Conservation (phyloP, 2,329 filamentous ascomycete species). For the Botryotinia globosa region DNA sequence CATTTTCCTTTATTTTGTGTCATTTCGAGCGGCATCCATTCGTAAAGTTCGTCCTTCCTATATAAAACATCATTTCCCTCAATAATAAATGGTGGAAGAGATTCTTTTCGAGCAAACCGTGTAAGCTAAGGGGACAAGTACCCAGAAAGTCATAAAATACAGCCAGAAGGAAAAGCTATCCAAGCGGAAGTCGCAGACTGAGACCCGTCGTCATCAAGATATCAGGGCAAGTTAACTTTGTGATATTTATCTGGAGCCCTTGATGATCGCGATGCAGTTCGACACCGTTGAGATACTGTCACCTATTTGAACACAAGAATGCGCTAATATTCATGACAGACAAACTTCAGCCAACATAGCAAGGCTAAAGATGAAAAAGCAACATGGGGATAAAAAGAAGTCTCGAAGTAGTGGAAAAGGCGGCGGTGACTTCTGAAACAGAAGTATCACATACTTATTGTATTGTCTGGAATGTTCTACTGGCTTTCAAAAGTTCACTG, state of each 20-base stretch:
- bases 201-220: not conserved
- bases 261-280: not conserved
- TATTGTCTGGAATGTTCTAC: not conserved
- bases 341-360: constrained; percentile 35
- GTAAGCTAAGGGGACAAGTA: not conserved
- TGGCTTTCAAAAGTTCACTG: not conserved
- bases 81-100: not conserved
- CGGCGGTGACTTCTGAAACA: not conserved
- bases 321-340: constrained; percentile 27
- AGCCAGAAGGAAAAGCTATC: not conserved
- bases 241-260: not conserved
- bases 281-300: not conserved
- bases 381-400: constrained; percentile 37
- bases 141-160: not conserved
- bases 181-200: not conserved
- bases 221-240: not conserved
- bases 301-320: not conserved
- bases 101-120: not conserved
- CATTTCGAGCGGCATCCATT: not conserved
- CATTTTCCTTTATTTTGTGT: not conserved
- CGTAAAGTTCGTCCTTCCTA: not conserved
- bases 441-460: not conserved
- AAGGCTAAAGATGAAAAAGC: constrained; percentile 37
- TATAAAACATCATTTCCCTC: not conserved
- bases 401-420: constrained; percentile 25